Evolutionary conservation across 2,329 filamentous ascomycete species (phyloP).

Genomic region (Penicillium sp.): DNA sequence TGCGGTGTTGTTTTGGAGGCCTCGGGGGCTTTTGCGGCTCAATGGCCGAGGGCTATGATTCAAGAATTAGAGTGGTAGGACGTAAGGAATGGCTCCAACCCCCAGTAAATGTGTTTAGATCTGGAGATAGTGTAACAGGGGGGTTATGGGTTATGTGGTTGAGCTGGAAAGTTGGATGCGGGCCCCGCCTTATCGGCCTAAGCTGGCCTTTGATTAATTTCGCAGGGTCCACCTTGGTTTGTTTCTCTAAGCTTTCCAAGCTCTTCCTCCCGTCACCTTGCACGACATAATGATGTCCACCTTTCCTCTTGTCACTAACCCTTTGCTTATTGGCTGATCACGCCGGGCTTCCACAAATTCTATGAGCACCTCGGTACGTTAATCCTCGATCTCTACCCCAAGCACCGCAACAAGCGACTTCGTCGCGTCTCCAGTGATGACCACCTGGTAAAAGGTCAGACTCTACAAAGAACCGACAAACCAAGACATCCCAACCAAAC

Average conservation of each 20-base stretch:
- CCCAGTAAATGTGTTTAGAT: neutral
- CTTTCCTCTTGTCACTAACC: neutral
- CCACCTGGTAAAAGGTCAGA: constrained; percentile 51
- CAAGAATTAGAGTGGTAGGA: neutral
- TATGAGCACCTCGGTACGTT: neutral
- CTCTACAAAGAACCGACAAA: constrained; percentile 30
- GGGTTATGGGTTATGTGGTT: neutral
- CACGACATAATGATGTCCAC: neutral
- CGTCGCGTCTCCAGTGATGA: constrained; percentile 42
- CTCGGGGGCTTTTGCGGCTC: constrained; percentile 1
- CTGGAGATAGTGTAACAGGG: neutral
- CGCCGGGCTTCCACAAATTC: neutral
- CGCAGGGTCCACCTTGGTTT: neutral
- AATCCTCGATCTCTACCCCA: neutral
- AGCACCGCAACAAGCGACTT: neutral
- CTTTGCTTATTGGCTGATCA: too few species aligned
- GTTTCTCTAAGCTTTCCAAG: neutral
- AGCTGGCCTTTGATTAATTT: constrained; percentile 2
- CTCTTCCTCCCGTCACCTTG: neutral
- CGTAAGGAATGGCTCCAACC: neutral
- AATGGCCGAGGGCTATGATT: neutral
- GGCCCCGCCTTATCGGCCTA: constrained; percentile 21
- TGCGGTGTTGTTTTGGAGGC: constrained; percentile 5
- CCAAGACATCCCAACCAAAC: constrained; percentile 4
- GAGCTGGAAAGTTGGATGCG: neutral